Evolutionary conservation across 306 rosid species (phyloP), one percentile per base, ranked within the genome.

Genomic region (Gastrolobium bilobum): DNA sequence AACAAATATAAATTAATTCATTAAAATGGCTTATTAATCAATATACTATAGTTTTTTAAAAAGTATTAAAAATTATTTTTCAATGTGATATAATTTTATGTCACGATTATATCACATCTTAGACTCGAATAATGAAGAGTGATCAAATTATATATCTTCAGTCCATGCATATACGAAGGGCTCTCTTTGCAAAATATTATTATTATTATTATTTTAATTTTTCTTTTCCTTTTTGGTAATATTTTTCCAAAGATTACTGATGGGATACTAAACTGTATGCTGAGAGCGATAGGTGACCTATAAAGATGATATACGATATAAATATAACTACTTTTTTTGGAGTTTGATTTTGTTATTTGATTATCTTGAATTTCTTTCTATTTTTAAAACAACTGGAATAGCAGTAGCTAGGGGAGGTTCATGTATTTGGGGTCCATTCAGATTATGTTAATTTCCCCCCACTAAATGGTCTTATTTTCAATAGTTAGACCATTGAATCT

Each of bases 391-490:
- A 15, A 47, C 46, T 10, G 60, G 51, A 47, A 62, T 6, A 34
- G 68, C 79, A 15, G 15, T 6, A 37, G 53, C 63, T 10, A 20
- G 79, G 80, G 79, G 48, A 60, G 79, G 68, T 74, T 75, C 79
- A 34, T 59, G 61, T 20, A 37, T 10, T 11, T 37, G 63, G 77
- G 67, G 29, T 76, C 80, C 80, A 62, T 48, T 62, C 39, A 37
- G 2, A 76, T 62, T 76, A 48, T 10, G 29, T 37, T 35, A 5
- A 34, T 11, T 53, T 57, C 11, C 4, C 7, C 33, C 71, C 79
- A 46, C 79, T 46, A 46, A 30, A 2, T 42, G 29, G 43, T 33
- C 42, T 20, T 11, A 46, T 44, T 37, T 62, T 48, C 39, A 7
- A 62, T 76, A 44, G 29, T 63, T 61, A 61, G 11, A 61, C n/a